These are phyloP conservation scores for Botrytis hyacinthi DNA, from an alignment of 2,329 filamentous ascomycete genomes.

Conservation along the genomic window DNA sequence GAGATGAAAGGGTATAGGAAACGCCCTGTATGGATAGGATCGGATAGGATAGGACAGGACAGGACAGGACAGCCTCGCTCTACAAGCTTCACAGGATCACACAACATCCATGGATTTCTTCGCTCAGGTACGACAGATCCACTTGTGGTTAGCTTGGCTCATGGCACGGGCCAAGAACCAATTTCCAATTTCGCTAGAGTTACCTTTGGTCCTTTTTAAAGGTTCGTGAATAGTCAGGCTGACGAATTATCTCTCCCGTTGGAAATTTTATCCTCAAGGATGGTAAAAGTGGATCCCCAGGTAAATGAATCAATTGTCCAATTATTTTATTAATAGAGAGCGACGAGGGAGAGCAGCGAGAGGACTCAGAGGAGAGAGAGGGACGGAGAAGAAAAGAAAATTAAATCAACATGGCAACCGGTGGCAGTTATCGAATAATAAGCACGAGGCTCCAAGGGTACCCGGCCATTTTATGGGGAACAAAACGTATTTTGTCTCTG, in stretches of 20 bases:
- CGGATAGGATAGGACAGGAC: no score
- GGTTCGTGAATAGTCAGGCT: constrained; percentile 12
- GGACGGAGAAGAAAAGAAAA: constrained; percentile 1
- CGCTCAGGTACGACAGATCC: constrained; percentile 9
- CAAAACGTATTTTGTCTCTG: constrained; percentile 9
- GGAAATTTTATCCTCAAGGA: background rate
- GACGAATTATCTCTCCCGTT: constrained; percentile 14
- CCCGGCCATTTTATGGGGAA: background rate
- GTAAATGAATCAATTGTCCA: constrained; percentile 12
- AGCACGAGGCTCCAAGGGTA: constrained; percentile 13
- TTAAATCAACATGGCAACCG: constrained; percentile 1
- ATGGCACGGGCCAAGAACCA: constrained; percentile 12
- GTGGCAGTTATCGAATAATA: constrained; percentile 9
- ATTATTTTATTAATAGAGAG: background rate
- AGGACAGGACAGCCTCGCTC: background rate
- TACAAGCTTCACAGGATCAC: background rate
- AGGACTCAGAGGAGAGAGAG: background rate
- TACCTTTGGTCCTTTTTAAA: background rate
- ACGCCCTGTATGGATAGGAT: constrained; percentile 72
- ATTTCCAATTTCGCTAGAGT: constrained; percentile 22
- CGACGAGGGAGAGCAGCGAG: background rate
- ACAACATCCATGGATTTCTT: background rate
- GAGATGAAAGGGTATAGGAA: constrained; percentile 76
- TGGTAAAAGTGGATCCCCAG: background rate
- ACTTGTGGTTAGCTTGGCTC: constrained; percentile 5